A percentile compares a stretch with the other conserved stretches of the same genome.
Evolutionary conservation across 129 eudicot species (phyloP).

Genomic region (sunflower (Helianthus annuus)): DNA sequence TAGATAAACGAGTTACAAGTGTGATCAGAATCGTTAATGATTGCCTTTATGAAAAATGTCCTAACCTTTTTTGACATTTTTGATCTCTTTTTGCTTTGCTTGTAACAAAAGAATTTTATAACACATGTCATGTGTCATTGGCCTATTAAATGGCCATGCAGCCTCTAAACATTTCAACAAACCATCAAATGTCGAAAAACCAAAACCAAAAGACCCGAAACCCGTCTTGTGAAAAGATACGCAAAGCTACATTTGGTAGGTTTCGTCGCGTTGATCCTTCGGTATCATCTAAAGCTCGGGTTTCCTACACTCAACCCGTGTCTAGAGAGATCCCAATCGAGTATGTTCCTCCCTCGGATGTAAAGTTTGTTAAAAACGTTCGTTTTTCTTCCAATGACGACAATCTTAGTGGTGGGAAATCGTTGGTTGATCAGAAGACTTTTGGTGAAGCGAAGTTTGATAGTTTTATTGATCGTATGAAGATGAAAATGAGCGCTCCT

Average conservation of each 20-base stretch:
- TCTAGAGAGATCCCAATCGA: conserved; percentile 35
- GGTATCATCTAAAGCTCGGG: conserved; percentile 21
- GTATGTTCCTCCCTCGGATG: conserved; percentile 22
- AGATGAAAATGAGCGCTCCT: conserved; percentile 43
- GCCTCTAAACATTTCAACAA: neutral
- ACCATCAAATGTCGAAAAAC: conserved; percentile 39
- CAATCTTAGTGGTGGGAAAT: neutral
- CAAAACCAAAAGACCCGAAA: neutral
- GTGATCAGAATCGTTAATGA: conserved; percentile 29
- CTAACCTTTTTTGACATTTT: conserved; percentile 39
- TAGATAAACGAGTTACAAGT: conserved; percentile 24
- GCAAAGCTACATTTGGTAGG: conserved; percentile 33
- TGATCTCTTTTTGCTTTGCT: neutral
- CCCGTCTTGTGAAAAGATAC: conserved; percentile 38
- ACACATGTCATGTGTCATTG: neutral
- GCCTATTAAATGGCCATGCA: conserved; percentile 26
- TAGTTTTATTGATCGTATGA: conserved; percentile 44
- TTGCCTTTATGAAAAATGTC: conserved; percentile 14
- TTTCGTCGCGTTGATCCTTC: conserved; percentile 21
- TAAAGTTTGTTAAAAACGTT: conserved; percentile 20
- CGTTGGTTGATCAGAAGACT: conserved; percentile 24
- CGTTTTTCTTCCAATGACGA: conserved; percentile 1
- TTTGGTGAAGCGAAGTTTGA: conserved; percentile 36
- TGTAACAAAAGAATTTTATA: conserved; percentile 12
- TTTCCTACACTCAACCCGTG: conserved; percentile 21